A percentile compares a stretch with the other conserved stretches of the same genome.
Evolutionary conservation across 352 stramenopile genomes (phyloP).

Genomic region (Thalassiosira hispida): DNA sequence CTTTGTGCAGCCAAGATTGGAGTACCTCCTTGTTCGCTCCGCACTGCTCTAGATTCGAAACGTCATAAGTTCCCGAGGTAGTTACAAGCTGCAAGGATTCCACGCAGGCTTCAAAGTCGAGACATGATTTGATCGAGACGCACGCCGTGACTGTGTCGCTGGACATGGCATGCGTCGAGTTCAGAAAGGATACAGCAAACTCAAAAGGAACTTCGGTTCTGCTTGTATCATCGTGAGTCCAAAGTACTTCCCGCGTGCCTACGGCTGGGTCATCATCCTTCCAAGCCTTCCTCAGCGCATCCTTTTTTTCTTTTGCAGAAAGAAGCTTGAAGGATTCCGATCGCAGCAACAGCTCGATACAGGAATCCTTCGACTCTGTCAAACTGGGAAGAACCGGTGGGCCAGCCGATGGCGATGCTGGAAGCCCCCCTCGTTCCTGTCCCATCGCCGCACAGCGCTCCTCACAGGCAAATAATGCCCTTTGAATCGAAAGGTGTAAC

Average conservation of each 20-base stretch:
- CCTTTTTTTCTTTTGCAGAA: slow-evolving; percentile 13
- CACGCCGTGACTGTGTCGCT: slow-evolving; percentile 62
- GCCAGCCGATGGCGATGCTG: neutral
- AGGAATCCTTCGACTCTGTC: slow-evolving; percentile 21
- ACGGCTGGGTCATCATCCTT: neutral
- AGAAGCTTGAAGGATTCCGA: slow-evolving; percentile 29
- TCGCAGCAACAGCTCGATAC: slow-evolving; percentile 34
- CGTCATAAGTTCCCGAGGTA: slow-evolving; percentile 31
- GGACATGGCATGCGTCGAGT: slow-evolving; percentile 61
- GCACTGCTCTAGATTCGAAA: slow-evolving; percentile 27
- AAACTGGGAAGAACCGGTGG: slow-evolving; percentile 1
- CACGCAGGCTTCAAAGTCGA: slow-evolving; percentile 66
- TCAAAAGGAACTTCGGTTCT: slow-evolving; percentile 63
- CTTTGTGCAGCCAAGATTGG: slow-evolving; percentile 12
- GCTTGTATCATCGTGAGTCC: slow-evolving; percentile 38
- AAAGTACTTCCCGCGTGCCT: slow-evolving; percentile 28
- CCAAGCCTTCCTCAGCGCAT: slow-evolving; percentile 18
- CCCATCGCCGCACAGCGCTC: slow-evolving; percentile 22
- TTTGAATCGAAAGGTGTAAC: slow-evolving; percentile 64
- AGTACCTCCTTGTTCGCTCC: slow-evolving; percentile 6
- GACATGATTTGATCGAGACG: slow-evolving; percentile 70
- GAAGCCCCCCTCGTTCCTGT: neutral
- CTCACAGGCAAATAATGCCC: slow-evolving; percentile 67
- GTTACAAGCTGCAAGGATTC: slow-evolving; percentile 53
- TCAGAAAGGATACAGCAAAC: slow-evolving; percentile 74